These are phyloP conservation scores for Nicotiana paniculata DNA, from an alignment of 257 asterid species.

Conservation along the genomic window DNA sequence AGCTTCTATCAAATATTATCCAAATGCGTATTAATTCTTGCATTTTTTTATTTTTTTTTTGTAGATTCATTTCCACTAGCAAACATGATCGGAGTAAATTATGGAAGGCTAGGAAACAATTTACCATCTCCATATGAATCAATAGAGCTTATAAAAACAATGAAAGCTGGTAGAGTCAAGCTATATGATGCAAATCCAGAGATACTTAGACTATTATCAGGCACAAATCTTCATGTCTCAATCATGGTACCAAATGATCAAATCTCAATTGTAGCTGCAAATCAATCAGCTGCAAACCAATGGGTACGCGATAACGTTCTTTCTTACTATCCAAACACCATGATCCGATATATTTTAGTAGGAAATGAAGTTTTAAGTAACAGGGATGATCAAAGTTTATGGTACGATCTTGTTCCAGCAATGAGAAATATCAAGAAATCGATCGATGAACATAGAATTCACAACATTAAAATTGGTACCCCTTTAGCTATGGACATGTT, in stretches of 20 bases:
- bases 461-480: slow-evolving; percentile 64
- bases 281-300: slow-evolving; percentile 33
- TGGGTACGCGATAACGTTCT: slow-evolving; percentile 63
- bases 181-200: slow-evolving; percentile 64
- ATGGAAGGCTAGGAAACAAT: slow-evolving; percentile 50
- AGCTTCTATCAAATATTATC: too few species aligned
- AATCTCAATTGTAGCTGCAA: slow-evolving; percentile 43
- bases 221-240: slow-evolving; percentile 44
- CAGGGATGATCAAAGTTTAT: slow-evolving; percentile 18
- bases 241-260: slow-evolving; percentile 51
- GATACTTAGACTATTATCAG: slow-evolving; percentile 50
- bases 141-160: slow-evolving; percentile 32
- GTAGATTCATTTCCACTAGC: slow-evolving; percentile 29
- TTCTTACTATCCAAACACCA: slow-evolving; percentile 43
- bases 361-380: slow-evolving; percentile 67
- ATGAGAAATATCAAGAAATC: slow-evolving; percentile 42
- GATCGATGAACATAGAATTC: slow-evolving; percentile 28
- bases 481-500: slow-evolving; percentile 67
- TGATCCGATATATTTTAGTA: slow-evolving; percentile 47
- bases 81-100: slow-evolving; percentile 52
- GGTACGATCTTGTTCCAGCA: slow-evolving; percentile 67
- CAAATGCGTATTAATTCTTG: background rate
- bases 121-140: slow-evolving; percentile 53
- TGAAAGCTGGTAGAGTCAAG: slow-evolving; percentile 40
- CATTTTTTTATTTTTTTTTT: background rate